Evolutionary conservation across 2,329 filamentous ascomycete species (phyloP), one percentile per base, ranked within the genome.

Genomic region (Verticillium longisporum): DNA sequence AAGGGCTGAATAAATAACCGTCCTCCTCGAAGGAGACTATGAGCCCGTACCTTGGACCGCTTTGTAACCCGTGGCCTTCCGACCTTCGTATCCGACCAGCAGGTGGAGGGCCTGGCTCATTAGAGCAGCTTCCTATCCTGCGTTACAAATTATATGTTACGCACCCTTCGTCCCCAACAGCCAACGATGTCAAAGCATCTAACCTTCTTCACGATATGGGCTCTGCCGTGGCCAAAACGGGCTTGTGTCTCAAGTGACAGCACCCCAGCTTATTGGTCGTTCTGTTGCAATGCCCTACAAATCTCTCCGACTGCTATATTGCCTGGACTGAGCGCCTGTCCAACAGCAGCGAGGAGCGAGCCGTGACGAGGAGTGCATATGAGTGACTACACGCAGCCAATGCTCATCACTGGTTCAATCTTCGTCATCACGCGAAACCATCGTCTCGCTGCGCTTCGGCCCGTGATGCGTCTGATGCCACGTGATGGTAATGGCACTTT

Each of bases 191-290:
- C n/a, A 50, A 21, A 13, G 45, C 18, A 50, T 50, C 45, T n/a
- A 50, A 26, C 45, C 21, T 50, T 50, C 26, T 50, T 50, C 6
- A 21, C 45, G 45, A 50, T n/a, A 26, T 26, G 45, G 45, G 45
- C 45, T 50, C 45, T 50, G 55, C 55, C 55, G 55, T 38, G 33
- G 59, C 59, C 60, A 62, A 64, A 64, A 63, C 58, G 55, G 61
- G 45, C 56, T 63, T 56, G 58, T 64, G 63, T 65, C 63, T 65
- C 63, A 64, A 58, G 55, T 62, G 45, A n/a, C 45, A 50, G 45
- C 9, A 26, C 45, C 45, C n/a, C 26, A 50, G 45, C 45, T 50
- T 18, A 50, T 50, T 50, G 45, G 45, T 18, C 15, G 13, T 41
- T 14, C 14, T 41, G 38, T 14, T n/a, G 38, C 38, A 41, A 14